Conservation (phyloP, 2,329 filamentous ascomycete genomes). For the Penicillium sp. region DNA sequence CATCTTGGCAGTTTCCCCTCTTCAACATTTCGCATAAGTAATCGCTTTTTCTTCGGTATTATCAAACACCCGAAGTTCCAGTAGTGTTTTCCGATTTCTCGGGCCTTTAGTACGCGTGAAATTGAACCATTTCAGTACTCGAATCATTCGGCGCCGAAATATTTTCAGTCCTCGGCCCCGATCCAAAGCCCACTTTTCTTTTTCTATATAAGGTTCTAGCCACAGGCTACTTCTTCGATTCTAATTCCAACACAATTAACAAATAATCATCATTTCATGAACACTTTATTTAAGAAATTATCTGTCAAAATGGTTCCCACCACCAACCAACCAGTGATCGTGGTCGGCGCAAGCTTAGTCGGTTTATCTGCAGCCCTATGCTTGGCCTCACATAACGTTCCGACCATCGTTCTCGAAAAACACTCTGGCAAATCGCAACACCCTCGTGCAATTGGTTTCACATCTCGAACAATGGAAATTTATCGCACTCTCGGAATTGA, state of each 20-base stretch:
- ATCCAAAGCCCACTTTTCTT: neutral
- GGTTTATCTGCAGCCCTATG: conserved; percentile 49
- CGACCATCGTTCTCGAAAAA: conserved; percentile 47
- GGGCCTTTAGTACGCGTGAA: neutral
- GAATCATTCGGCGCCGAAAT: conserved; percentile 3
- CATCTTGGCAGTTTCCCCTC: no score
- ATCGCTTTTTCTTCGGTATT: neutral
- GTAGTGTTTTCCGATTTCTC: neutral
- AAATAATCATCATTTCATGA: neutral
- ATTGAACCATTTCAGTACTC: neutral
- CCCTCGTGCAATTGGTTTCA: conserved; percentile 48
- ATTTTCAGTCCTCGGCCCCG: neutral
- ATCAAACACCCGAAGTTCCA: neutral
- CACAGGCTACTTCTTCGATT: neutral
- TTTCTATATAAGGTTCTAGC: neutral
- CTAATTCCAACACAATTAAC: neutral
- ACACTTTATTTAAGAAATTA: neutral
- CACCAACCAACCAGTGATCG: conserved; percentile 36
- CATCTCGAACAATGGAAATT: conserved; percentile 48
- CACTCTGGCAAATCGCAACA: conserved; percentile 45
- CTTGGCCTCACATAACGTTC: conserved; percentile 40
- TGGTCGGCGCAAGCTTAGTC: conserved; percentile 50
- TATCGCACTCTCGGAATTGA: conserved; percentile 39
- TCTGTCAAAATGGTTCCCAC: neutral
- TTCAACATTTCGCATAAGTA: neutral